Evolutionary conservation across 768 basidiomycete genomes (phyloP).

Genomic region (Mycena venus): DNA sequence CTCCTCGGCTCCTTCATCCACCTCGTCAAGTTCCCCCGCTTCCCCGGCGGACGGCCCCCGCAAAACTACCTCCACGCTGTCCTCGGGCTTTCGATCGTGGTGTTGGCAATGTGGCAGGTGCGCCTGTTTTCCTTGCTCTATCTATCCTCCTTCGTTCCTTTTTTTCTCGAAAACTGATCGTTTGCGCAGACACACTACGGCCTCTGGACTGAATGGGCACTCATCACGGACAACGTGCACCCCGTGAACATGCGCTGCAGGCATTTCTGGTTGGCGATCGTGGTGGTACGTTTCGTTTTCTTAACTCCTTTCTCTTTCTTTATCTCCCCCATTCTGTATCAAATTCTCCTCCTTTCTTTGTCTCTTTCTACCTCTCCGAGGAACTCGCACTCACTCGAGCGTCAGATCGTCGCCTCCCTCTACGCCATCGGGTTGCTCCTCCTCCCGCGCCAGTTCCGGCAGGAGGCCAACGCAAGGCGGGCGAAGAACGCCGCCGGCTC

Average conservation of each 20-base stretch:
- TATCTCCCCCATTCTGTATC: neutral
- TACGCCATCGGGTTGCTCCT: constrained; percentile 44
- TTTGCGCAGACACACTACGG: constrained; percentile 38
- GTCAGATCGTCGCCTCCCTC: constrained; percentile 41
- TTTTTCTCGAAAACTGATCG: neutral
- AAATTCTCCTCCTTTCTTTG: neutral
- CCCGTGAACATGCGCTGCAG: constrained; percentile 24
- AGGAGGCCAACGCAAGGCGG: constrained; percentile 33
- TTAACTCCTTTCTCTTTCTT: neutral
- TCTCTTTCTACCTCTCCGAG: neutral
- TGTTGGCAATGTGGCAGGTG: constrained; percentile 47
- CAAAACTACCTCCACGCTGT: constrained; percentile 41
- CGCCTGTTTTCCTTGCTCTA: neutral
- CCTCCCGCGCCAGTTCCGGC: constrained; percentile 46
- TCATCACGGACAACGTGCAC: constrained; percentile 23
- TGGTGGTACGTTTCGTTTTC: neutral
- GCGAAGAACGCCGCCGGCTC: constrained; percentile 1
- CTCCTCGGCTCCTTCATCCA: constrained; percentile 53
- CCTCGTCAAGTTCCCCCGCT: constrained; percentile 47
- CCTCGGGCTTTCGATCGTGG: constrained; percentile 53
- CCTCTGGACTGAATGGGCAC: constrained; percentile 45
- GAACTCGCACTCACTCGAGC: neutral
- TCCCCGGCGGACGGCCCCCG: constrained; percentile 44
- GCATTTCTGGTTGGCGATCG: constrained; percentile 39
- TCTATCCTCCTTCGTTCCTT: neutral